phyloP scores from a whole-genome alignment of 1,139 yeast genomes.

The Trichomonascaceae sp. region DNA sequence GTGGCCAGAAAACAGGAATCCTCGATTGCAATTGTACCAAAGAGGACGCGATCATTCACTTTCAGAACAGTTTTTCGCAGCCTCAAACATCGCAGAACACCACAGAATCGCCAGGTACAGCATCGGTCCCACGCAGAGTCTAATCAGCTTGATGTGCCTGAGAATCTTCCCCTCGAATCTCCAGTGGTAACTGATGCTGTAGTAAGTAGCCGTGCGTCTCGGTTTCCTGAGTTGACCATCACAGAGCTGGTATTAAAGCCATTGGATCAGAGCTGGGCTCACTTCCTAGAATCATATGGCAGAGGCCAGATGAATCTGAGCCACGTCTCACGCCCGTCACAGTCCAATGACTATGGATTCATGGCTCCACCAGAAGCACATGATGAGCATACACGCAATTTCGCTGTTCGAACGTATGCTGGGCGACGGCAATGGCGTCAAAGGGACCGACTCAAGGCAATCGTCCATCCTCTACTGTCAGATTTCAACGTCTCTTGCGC shows the following conservation, averaged over 20 bases:
- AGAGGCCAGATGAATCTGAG: slow-evolving; percentile 49
- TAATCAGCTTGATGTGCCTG: too few relatives aligned
- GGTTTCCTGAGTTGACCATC: background rate
- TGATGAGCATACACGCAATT: slow-evolving; percentile 15
- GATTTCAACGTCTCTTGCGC: slow-evolving; percentile 35
- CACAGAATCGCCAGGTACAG: too few relatives aligned
- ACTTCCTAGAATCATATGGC: slow-evolving; percentile 50
- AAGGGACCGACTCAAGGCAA: slow-evolving; percentile 27
- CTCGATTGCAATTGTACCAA: too few relatives aligned
- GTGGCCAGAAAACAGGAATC: too few relatives aligned
- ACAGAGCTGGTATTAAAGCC: background rate
- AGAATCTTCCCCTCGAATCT: too few relatives aligned
- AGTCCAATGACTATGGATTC: slow-evolving; percentile 35
- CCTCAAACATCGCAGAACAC: too few relatives aligned
- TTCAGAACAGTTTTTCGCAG: too few relatives aligned
- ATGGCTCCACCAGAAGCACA: slow-evolving; percentile 41
- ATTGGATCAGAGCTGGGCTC: slow-evolving; percentile 36
- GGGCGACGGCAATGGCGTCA: slow-evolving; percentile 41
- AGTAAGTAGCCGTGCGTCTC: too few relatives aligned
- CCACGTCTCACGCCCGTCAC: slow-evolving; percentile 41
- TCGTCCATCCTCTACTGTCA: slow-evolving; percentile 23
- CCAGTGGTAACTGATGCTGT: too few relatives aligned
- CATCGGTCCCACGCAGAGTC: too few relatives aligned
- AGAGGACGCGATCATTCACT: too few relatives aligned
- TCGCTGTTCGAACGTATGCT: slow-evolving; percentile 31